phyloP scores from a whole-genome alignment of 2,329 filamentous ascomycete genomes.

The Ophioceras dolichostomum region DNA sequence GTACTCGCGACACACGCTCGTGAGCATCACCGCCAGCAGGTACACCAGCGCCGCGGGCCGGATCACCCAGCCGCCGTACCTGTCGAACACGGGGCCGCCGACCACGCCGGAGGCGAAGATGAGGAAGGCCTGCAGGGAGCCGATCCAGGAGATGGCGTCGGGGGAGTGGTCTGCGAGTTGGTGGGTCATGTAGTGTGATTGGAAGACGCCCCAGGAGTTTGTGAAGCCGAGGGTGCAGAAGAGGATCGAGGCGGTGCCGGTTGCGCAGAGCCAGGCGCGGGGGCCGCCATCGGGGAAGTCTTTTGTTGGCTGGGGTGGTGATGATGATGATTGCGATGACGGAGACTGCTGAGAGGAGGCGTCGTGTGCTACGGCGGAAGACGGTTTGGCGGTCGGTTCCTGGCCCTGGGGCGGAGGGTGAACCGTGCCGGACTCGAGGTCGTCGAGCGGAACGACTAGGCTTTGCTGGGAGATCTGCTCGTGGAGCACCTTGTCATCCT shows the following conservation, averaged over 20 bases:
- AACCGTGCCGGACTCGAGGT: neutral
- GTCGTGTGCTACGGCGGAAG: neutral
- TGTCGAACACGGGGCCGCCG: constrained; percentile 48
- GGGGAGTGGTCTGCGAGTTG: constrained; percentile 27
- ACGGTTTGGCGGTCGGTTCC: no score
- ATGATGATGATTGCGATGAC: no score
- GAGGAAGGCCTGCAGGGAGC: constrained; percentile 37
- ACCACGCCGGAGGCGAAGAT: constrained; percentile 41
- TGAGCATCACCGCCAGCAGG: constrained; percentile 37
- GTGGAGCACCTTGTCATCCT: neutral
- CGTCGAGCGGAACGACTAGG: neutral
- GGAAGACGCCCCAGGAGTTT: constrained; percentile 26
- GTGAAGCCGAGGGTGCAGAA: constrained; percentile 15
- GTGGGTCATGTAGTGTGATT: constrained; percentile 32
- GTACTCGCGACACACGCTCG: constrained; percentile 24
- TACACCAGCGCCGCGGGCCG: neutral
- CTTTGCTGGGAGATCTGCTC: neutral
- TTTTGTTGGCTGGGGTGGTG: neutral
- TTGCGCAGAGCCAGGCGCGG: constrained; percentile 14
- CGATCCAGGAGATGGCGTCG: constrained; percentile 36
- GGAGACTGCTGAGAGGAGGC: no score
- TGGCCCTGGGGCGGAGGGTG: no score
- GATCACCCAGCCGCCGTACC: constrained; percentile 9
- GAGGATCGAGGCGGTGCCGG: constrained; percentile 10
- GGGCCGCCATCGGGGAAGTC: constrained; percentile 10